Base-by-base conservation (phyloP, 140 eudicot species). In the Flaveria floridana region DNA sequence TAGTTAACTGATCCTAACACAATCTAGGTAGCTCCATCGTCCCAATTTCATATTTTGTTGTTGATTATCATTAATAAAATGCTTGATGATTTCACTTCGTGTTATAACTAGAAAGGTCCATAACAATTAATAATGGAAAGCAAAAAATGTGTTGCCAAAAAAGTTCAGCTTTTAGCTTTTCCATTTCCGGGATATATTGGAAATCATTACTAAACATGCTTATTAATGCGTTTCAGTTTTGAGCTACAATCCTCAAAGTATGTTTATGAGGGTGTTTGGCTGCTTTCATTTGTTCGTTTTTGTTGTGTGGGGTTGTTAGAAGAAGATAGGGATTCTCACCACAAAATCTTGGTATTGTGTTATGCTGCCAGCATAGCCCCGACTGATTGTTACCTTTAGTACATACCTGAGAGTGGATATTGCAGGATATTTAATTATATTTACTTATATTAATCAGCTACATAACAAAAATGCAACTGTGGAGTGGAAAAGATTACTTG, bases 291-390 rank as follows among this genome's bases (percentile, higher is more conserved):
- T 8, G 63, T 48, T 39, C 3, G 1, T 68, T 19, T 15, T 55
- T 7, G 7, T 0, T 71, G 14, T 16, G 67, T 4, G n/a, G 23
- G 23, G 41, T 6, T 34, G 41, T 34, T 34, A 4, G 41, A 34
- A 34, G 20, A 30, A 34, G 16, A 67, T 39, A 15, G 61, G 26
- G 26, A 79, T n/a, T 65, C 81, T 80, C 75, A 94, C 99, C 91
- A 90, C 87, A 65, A 94, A 87, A 78, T 94, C 99, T 68, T 94
- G 97, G 85, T 88, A 94, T 61, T 88, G 91, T 42, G 89, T 87
- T 25, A 94, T 90, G 89, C 94, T 94, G 66, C 97, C 94, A 76
- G 87, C 96, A 79, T 94, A 94, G 41, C 99, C 96, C 59, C 97
- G 96, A 77, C 83, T 94, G 67, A 94, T 85, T 3, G 97, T 94